Percentiles rank a stretch among this genome's conserved stretches.
Conservation (phyloP, 257 asterid species). For the Fraxinus anomala region DNA sequence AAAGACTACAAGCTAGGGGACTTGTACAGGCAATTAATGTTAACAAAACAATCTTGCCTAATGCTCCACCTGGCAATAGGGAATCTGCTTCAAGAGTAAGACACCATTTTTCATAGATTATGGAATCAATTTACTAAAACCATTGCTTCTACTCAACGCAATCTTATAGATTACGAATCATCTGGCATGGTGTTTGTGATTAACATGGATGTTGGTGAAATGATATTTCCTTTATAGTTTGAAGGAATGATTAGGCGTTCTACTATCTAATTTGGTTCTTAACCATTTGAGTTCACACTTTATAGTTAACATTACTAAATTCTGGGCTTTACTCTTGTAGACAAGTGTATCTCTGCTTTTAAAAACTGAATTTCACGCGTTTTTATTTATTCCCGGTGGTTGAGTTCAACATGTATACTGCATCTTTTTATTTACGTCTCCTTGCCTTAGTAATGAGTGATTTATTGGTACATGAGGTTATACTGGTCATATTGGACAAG, state of each 20-base stretch:
- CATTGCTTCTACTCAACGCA: not conserved
- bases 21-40: slow-evolving; percentile 80
- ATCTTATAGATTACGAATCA: not conserved
- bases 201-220: not conserved
- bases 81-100: slow-evolving; percentile 86
- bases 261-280: slow-evolving; percentile 3
- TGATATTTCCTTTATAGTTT: not conserved
- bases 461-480: not conserved
- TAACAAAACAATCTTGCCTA: slow-evolving; percentile 65
- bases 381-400: not conserved
- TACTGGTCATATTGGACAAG: not conserved
- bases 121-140: slow-evolving; percentile 1
- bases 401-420: too few relatives aligned
- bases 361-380: not conserved
- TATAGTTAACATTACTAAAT: not conserved
- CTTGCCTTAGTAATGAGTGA: not conserved
- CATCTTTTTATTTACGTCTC: not conserved
- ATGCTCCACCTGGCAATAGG: slow-evolving; percentile 86
- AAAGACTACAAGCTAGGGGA: slow-evolving; percentile 78
- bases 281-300: not conserved
- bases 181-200: not conserved
- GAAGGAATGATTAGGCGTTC: not conserved
- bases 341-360: slow-evolving; percentile 1
- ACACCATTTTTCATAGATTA: slow-evolving; percentile 16
- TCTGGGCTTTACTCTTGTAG: not conserved